These are phyloP conservation scores for Cystobasidiaceae sp. DNA, from an alignment of 1,284 basidiomycete genomes.

Conservation along the genomic window DNA sequence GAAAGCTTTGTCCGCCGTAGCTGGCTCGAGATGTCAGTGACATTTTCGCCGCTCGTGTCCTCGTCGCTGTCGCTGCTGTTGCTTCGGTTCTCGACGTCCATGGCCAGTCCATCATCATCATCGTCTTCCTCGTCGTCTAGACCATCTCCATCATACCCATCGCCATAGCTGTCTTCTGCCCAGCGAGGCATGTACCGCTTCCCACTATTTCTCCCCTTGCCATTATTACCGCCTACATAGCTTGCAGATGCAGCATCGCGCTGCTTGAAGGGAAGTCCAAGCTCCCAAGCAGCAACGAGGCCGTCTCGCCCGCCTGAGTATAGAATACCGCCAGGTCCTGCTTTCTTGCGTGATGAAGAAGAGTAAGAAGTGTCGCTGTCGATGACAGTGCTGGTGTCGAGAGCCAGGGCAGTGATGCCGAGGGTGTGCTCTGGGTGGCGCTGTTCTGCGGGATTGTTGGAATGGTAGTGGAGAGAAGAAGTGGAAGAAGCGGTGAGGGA, in stretches of 20 bases:
- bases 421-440: constrained; percentile 75
- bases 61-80: constrained; percentile 8
- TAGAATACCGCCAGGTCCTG: constrained; percentile 75
- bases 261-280: constrained; percentile 58
- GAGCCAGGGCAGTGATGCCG: constrained; percentile 73
- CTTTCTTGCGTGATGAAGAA: constrained; percentile 14
- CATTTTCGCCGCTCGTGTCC: neutral
- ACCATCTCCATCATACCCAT: neutral
- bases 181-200: constrained; percentile 12
- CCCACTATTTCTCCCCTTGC: constrained; percentile 34
- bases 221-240: constrained; percentile 38
- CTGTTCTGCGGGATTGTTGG: constrained; percentile 19
- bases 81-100: neutral
- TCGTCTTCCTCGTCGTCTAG: constrained; percentile 21
- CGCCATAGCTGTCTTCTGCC: constrained; percentile 32
- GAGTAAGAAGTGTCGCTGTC: constrained; percentile 42
- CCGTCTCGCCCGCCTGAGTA: constrained; percentile 93
- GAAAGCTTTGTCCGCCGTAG: neutral
- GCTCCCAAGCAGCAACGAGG: constrained; percentile 83
- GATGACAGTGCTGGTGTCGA: constrained; percentile 76
- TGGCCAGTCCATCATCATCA: constrained; percentile 25
- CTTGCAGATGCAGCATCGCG: constrained; percentile 46
- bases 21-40: neutral
- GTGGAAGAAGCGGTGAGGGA: constrained; percentile 11
- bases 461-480: constrained; percentile 8